A percentile compares a stretch with the other conserved stretches of the same genome.
These are phyloP conservation scores for Boletus patriciae DNA, from an alignment of 768 basidiomycete species.

Conservation along the genomic window DNA sequence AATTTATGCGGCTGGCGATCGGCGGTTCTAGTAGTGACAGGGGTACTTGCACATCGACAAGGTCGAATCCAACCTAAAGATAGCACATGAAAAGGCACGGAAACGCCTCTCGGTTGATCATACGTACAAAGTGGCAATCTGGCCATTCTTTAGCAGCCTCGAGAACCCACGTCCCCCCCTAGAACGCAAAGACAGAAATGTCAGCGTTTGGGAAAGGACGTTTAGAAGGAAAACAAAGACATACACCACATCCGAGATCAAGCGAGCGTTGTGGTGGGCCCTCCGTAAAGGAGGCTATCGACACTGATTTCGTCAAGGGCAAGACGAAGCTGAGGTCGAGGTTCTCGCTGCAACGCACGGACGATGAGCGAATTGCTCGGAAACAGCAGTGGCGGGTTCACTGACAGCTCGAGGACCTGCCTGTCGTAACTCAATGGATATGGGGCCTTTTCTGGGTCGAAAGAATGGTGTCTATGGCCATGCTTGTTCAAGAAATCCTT, in stretches of 20 bases:
- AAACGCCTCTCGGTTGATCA: neutral
- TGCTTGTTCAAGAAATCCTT: slow-evolving; percentile 63
- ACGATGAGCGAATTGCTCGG: slow-evolving; percentile 4
- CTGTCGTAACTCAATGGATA: slow-evolving; percentile 76
- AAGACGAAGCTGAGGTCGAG: slow-evolving; percentile 52
- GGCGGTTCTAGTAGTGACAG: slow-evolving; percentile 48
- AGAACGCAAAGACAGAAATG: slow-evolving; percentile 1
- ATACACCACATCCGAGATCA: slow-evolving; percentile 74
- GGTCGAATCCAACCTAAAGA: slow-evolving; percentile 71
- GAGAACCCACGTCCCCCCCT: slow-evolving; percentile 72
- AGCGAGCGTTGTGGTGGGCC: slow-evolving; percentile 53
- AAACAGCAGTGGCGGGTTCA: slow-evolving; percentile 1
- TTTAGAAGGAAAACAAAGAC: slow-evolving; percentile 21
- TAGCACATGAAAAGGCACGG: slow-evolving; percentile 3
- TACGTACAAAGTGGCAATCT: slow-evolving; percentile 59
- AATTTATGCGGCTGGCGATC: slow-evolving; percentile 59
- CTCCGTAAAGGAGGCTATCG: slow-evolving; percentile 56
- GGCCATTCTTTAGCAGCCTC: slow-evolving; percentile 74
- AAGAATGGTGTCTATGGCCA: slow-evolving; percentile 65
- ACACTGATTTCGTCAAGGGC: slow-evolving; percentile 53
- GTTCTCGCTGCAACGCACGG: slow-evolving; percentile 43
- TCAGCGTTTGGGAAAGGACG: neutral
- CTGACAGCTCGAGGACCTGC: slow-evolving; percentile 67
- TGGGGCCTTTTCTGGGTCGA: slow-evolving; percentile 73
- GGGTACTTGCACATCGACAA: slow-evolving; percentile 73